These are phyloP conservation scores for Colletotrichum sp. DNA, from an alignment of 2,329 filamentous ascomycete species.

Conservation along the genomic window DNA sequence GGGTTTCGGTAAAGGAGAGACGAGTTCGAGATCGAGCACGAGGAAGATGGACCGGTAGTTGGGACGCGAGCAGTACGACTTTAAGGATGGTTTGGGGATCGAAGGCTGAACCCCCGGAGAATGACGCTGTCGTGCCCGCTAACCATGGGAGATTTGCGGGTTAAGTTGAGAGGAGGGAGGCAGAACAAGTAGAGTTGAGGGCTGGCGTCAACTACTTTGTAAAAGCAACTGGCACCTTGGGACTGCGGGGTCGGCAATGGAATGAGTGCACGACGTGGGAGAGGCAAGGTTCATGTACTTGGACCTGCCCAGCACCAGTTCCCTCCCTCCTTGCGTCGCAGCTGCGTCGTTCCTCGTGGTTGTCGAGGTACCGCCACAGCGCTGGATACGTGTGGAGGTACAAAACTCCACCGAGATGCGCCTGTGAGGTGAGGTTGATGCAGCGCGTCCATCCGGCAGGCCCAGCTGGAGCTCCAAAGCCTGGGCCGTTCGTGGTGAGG, in stretches of 20 bases:
- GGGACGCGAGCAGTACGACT: background rate
- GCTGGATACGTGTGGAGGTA: background rate
- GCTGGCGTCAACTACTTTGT: constrained; percentile 10
- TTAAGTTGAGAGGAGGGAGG: background rate
- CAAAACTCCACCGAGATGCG: background rate
- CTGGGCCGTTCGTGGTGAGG: background rate
- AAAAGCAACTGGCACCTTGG: background rate
- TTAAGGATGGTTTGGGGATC: constrained; percentile 17
- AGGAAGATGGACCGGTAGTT: background rate
- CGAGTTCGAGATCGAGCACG: background rate
- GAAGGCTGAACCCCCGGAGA: constrained; percentile 24
- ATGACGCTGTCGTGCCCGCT: constrained; percentile 17
- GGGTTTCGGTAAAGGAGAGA: background rate
- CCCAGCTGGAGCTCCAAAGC: background rate
- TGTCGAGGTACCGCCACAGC: background rate
- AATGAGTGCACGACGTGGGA: background rate
- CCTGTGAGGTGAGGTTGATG: background rate
- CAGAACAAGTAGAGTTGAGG: background rate
- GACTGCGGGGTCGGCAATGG: constrained; percentile 21
- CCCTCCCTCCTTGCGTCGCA: background rate
- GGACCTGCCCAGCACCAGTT: background rate
- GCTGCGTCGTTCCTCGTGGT: background rate
- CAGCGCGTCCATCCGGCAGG: background rate
- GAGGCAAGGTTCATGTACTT: constrained; percentile 3
- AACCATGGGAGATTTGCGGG: constrained; percentile 15